Evolutionary conservation across 208 protist genomes (phyloP).

Genomic region (Crithidia fasciculata): DNA sequence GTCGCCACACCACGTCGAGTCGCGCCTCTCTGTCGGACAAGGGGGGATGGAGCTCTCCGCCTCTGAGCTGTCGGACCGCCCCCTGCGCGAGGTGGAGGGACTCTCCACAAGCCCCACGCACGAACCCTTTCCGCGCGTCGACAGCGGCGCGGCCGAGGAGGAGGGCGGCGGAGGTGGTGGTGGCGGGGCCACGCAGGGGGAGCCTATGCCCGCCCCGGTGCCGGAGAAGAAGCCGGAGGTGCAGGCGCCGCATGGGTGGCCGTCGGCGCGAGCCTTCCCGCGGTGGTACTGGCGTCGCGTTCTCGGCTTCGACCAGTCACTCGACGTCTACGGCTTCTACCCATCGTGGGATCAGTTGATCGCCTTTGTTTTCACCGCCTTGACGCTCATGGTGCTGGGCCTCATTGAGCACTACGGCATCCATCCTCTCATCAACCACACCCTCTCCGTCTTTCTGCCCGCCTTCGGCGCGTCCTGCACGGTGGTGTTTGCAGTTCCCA

Average conservation of each 20-base stretch:
- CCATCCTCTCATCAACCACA: conserved; percentile 43
- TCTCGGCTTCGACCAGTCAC: conserved; percentile 59
- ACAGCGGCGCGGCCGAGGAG: conserved; percentile 5
- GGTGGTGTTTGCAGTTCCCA: conserved; percentile 59
- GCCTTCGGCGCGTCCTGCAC: conserved; percentile 64
- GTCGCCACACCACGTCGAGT: conserved; percentile 20
- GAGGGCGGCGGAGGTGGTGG: not conserved
- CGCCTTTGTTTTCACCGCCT: conserved; percentile 51
- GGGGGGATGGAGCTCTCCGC: conserved; percentile 34
- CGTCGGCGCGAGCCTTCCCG: conserved; percentile 32
- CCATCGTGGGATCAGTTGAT: conserved; percentile 49
- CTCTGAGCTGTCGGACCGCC: conserved; percentile 27
- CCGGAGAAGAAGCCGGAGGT: conserved; percentile 15
- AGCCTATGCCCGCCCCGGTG: not conserved
- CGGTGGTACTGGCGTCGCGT: conserved; percentile 67
- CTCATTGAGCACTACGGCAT: conserved; percentile 73
- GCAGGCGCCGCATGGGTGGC: conserved; percentile 42
- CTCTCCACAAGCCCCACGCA: not conserved
- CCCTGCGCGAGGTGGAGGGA: conserved; percentile 20
- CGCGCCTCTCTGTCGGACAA: conserved; percentile 20
- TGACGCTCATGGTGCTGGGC: conserved; percentile 57
- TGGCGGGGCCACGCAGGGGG: too few species aligned
- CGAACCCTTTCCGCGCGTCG: conserved; percentile 6
- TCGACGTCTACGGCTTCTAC: conserved; percentile 58
- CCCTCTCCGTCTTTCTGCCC: conserved; percentile 53